phyloP scores from a whole-genome alignment of 2,329 filamentous ascomycete genomes.

The Penicillium janthinellum region DNA sequence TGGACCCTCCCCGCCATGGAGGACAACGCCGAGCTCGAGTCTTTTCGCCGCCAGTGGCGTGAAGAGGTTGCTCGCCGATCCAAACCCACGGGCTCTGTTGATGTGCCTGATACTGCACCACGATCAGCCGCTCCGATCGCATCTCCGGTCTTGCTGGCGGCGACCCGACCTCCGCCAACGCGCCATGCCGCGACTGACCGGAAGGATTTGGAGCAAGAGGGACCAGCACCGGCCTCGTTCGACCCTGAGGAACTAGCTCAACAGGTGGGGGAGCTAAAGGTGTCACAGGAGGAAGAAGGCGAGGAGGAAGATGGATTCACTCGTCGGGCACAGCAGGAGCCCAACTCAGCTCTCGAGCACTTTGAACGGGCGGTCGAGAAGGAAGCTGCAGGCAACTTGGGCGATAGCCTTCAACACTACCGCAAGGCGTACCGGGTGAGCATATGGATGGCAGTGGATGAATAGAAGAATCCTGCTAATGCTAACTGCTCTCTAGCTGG shows the following conservation, averaged over 20 bases:
- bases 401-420: slow-evolving; percentile 86
- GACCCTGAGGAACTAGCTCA: slow-evolving; percentile 38
- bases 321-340: slow-evolving; percentile 49
- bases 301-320: slow-evolving; percentile 43
- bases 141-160: slow-evolving; percentile 25
- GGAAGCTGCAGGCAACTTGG: slow-evolving; percentile 80
- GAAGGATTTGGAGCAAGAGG: slow-evolving; percentile 43
- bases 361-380: slow-evolving; percentile 90
- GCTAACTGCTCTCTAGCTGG: slow-evolving; percentile 61
- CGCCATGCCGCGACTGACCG: slow-evolving; percentile 42
- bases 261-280: slow-evolving; percentile 39
- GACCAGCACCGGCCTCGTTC: slow-evolving; percentile 25
- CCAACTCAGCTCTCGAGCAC: slow-evolving; percentile 80
- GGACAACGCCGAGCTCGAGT: slow-evolving; percentile 73
- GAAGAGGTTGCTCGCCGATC: slow-evolving; percentile 69
- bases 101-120: slow-evolving; percentile 11
- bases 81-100: slow-evolving; percentile 16
- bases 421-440: slow-evolving; percentile 81
- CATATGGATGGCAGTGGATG: slow-evolving; percentile 2
- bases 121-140: slow-evolving; percentile 10
- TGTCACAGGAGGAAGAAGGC: slow-evolving; percentile 40
- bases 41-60: slow-evolving; percentile 82
- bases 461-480: not conserved
- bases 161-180: slow-evolving; percentile 38
- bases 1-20: slow-evolving; percentile 35